Evolutionary conservation across 768 basidiomycete genomes (phyloP), one percentile per base, ranked within the genome.

Genomic region (Tricholoma flavovirens): DNA sequence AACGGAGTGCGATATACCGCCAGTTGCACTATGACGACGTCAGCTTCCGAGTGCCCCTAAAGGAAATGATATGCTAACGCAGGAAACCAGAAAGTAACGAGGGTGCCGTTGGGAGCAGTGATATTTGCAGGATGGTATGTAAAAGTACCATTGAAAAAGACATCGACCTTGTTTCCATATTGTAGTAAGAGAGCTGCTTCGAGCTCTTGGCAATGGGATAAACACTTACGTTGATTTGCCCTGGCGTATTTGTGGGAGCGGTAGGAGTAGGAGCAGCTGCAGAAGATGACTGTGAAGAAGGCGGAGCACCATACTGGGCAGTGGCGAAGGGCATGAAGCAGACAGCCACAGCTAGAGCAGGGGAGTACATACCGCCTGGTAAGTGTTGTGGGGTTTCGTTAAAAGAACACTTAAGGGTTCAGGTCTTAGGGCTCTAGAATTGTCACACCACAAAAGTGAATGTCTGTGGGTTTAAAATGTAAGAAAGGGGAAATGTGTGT

Each of bases 51-150:
- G 38, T 17, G 17, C 3, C 24, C 21, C 26, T 0, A 6, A 52
- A 38, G 32, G 14, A 50, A 33, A 17, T 17, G 36, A n/a, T 53
- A 9, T 7, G 59, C 71, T 58, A 55, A 80, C 80, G 60, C 59
- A 9, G 81, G 78, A 73, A 83, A 80, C 62, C 67, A 77, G 69
- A 83, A 83, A 2, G 77, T 80, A 29, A 83, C 75, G 4, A 69
- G 56, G n/a, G 79, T 77, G n/a, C 78, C 78, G 17, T 77, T 75
- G 5, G 73, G 17, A 0, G 82, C 82, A 14, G 67, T 75, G 59
- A 83, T 60, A 59, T 79, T 78, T 46, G 62, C 26, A 2, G 81
- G 82, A 55, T 61, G 69, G 70, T 76, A 83, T 10, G 67, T 56
- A 59, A 80, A 76, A 12, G 62, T 55, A 5, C 69, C 71, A 14